Evolutionary conservation across 257 asterid genomes (phyloP).

Genomic region (Misopates orontium): DNA sequence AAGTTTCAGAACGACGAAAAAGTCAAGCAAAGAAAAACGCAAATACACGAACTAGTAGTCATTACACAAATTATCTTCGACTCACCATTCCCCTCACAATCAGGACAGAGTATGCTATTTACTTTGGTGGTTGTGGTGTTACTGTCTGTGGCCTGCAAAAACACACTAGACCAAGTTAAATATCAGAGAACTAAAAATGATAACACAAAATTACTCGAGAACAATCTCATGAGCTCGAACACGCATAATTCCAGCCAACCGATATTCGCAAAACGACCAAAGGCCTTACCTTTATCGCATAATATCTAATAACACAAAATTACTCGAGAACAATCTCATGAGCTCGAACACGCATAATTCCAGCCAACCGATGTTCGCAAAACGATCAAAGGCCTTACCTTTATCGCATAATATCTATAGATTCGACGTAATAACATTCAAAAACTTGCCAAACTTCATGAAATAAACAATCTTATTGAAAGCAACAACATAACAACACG

Average conservation of each 20-base stretch:
- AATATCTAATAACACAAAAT: too few species aligned
- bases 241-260: background rate
- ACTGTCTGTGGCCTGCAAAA: slow-evolving; percentile 42
- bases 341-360: too few species aligned
- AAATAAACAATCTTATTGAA: slow-evolving; percentile 5
- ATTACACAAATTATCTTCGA: slow-evolving; percentile 8
- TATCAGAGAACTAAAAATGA: slow-evolving; percentile 1
- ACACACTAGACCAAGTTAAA: slow-evolving; percentile 16
- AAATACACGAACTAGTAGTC: background rate
- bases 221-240: background rate
- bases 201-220: background rate
- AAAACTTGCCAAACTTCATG: background rate
- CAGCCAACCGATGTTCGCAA: too few species aligned
- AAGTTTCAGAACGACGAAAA: background rate
- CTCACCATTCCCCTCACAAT: slow-evolving; percentile 63
- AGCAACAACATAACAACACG: background rate
- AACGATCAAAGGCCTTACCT: too few species aligned
- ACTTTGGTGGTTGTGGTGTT: slow-evolving; percentile 28
- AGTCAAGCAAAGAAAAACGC: background rate
- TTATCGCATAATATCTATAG: too few species aligned
- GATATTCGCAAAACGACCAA: background rate
- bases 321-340: slow-evolving; percentile 1
- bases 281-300: background rate
- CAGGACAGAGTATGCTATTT: slow-evolving; percentile 49
- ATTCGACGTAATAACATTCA: background rate